phyloP scores from a whole-genome alignment of 2,329 filamentous ascomycete species.

The Coniochaeta ligniaria region DNA sequence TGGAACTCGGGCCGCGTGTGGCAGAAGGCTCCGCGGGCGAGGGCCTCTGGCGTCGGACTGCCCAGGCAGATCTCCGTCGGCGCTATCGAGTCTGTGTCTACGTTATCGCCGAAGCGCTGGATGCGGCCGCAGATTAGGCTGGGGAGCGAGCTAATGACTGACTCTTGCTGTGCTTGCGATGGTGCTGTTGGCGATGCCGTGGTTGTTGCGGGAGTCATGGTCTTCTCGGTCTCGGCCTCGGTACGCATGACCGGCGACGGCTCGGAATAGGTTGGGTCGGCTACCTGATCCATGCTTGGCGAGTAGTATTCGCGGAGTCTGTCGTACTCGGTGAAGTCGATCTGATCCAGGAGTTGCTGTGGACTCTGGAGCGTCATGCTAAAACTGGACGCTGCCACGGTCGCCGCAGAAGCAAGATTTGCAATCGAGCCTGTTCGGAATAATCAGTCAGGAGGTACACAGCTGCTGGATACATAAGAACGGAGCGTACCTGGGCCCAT shows the following conservation, averaged over 20 bases:
- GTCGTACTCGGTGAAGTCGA: background rate
- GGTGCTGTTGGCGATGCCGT: background rate
- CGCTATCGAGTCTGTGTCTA: background rate
- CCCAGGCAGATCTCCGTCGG: background rate
- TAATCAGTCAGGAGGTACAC: background rate
- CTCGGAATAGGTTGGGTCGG: background rate
- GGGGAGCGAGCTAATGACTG: background rate
- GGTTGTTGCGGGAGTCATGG: background rate
- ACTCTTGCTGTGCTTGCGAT: background rate
- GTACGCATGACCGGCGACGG: background rate
- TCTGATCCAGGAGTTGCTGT: background rate
- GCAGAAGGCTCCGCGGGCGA: background rate
- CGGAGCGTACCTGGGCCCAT: conserved; percentile 22
- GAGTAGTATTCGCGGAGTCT: background rate
- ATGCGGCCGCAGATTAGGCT: background rate
- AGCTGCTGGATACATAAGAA: background rate
- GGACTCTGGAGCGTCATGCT: background rate
- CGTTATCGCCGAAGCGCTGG: conserved; percentile 5
- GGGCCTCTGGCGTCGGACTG: background rate
- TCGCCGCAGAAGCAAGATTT: background rate
- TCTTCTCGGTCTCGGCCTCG: background rate
- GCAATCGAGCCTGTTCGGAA: background rate
- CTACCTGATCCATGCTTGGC: background rate
- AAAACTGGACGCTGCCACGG: background rate
- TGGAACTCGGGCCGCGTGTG: background rate